Percentiles rank a stretch among this genome's conserved stretches.
Conservation (phyloP, 805 yeast species). For the Isabelozyma pseudorhagii region DNA sequence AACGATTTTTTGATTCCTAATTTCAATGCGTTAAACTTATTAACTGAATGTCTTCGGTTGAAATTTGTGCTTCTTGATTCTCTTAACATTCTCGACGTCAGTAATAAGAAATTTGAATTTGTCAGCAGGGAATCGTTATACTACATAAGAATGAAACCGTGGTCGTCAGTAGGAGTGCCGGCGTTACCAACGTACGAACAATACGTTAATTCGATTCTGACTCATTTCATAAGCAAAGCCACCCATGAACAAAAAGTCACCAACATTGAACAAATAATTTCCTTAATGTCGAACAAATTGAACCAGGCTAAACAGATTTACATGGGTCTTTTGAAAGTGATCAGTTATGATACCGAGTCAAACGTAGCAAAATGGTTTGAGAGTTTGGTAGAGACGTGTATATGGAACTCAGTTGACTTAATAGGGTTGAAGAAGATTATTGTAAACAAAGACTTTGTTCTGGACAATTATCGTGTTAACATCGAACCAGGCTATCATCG, state of each 20-base stretch:
- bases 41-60: conserved; percentile 18
- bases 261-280: conserved; percentile 4
- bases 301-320: conserved; percentile 5
- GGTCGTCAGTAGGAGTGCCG: conserved; percentile 78
- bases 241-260: conserved; percentile 1
- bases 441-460: background rate
- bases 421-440: conserved; percentile 7
- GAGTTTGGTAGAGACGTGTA: conserved; percentile 12
- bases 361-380: conserved; percentile 14
- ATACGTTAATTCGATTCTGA: conserved; percentile 18
- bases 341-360: conserved; percentile 2
- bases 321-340: background rate
- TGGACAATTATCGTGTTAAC: conserved; percentile 5
- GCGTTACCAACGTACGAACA: conserved; percentile 50
- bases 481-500: conserved; percentile 15
- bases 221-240: conserved; percentile 2
- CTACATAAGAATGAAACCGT: conserved; percentile 69
- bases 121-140: conserved; percentile 18
- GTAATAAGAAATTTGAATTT: conserved; percentile 19
- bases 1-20: conserved; percentile 15
- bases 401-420: conserved; percentile 12
- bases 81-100: conserved; percentile 18
- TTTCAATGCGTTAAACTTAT: conserved; percentile 11
- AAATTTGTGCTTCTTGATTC: conserved; percentile 15
- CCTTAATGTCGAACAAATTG: conserved; percentile 1